Base-by-base conservation (phyloP, 208 protist genomes). In the Tetramitus jugosus region DNA sequence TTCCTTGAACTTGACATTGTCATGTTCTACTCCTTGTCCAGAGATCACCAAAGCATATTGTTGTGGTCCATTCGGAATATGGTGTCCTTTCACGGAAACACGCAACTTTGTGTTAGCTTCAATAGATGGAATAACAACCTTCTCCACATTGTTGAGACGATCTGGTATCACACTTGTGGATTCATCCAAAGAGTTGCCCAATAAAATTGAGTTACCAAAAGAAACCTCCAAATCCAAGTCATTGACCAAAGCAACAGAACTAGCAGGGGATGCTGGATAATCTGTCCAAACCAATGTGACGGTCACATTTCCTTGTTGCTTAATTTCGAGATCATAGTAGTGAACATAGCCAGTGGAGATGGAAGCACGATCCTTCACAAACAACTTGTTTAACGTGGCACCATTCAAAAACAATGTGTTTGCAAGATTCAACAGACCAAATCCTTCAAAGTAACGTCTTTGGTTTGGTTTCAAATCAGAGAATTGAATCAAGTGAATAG, bases 31-130 rank as follows among this genome's bases (percentile, higher is more conserved):
- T 26, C 53, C 23, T 23, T 53, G 33, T 33, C 29, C 46, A 53
- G 20, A 62, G 20, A 68, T 53, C 8, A 68, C 61, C 26, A 77
- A 37, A 52, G 33, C 40, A 39, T 77, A 77, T 26, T 46, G n/a
- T 68, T 77, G 74, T 65, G 74, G 74, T 26, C 74, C 74, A 31
- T 62, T 20, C 23, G 74, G 74, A 37, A 77, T 23, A 37, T 60
- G 10, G 26, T 52, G 26, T 17, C 74, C 74, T 31, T 33, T 52
- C 1, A 77, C 74, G 20, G 13, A 29, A 8, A 77, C 26, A 53
- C 1, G 20, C 17, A 56, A 42, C 26, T n/a, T 23, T n/a, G 17
- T 29, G 3, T 20, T 6, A 53, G 37, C n/a, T 74, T 13, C 10
- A 39, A 17, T 7, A 37, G 2, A 6, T 35, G 7, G 3, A 74